phyloP scores from a whole-genome alignment of 306 rosid genomes.

The Inga leiocalycina region DNA sequence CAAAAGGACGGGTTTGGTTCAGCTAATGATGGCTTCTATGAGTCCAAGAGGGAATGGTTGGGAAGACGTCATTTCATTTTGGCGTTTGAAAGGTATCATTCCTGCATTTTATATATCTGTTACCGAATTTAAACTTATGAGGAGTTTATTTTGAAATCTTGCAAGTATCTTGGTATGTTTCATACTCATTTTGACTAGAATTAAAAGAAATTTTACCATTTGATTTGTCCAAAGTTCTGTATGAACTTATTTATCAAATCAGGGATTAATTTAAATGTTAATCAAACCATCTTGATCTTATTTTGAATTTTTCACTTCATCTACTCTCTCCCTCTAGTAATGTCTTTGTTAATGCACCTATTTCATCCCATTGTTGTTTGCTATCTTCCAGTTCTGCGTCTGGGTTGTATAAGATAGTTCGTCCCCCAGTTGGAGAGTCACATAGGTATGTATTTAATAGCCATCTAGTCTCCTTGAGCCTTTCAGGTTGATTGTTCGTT shows the following conservation, averaged over 20 bases:
- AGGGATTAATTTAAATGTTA: neutral
- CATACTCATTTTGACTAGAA: neutral
- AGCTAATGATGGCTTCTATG: constrained; percentile 90
- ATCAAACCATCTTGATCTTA: neutral
- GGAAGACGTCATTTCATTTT: constrained; percentile 89
- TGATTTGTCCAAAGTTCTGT: neutral
- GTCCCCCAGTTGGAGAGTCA: constrained; percentile 98
- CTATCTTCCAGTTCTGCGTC: constrained; percentile 75
- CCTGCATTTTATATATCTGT: neutral
- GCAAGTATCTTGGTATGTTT: neutral
- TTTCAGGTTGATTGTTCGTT: constrained; percentile 25
- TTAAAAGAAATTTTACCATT: neutral
- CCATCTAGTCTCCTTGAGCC: constrained; percentile 24
- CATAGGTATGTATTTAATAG: constrained; percentile 55
- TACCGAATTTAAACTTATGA: neutral
- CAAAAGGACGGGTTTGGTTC: constrained; percentile 86
- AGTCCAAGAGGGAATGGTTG: constrained; percentile 95
- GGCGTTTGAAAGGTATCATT: constrained; percentile 83
- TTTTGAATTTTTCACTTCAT: constrained; percentile 1
- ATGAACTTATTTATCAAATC: neutral
- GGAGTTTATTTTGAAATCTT: neutral
- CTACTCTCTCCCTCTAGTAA: neutral
- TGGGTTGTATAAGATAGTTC: constrained; percentile 81
- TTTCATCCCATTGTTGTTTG: constrained; percentile 18
- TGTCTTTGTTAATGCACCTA: neutral